Evolutionary conservation across 106 monocot species (phyloP), one percentile per base, ranked within the genome.

Genomic region (Posidonia australis): DNA sequence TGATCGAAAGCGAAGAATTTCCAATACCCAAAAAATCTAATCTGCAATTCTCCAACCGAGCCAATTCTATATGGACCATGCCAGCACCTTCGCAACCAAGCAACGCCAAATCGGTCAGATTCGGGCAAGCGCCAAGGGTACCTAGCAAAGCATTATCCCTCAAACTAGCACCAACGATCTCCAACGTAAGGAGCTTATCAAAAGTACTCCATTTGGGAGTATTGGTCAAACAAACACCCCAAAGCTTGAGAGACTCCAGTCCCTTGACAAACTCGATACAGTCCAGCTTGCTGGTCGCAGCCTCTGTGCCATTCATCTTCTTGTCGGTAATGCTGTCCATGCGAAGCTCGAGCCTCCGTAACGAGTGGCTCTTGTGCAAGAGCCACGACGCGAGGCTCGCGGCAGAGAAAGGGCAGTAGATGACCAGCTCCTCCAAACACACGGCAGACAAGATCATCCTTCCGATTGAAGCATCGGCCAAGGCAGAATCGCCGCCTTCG

Each of bases 391-490:
- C 61, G 10, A 99, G 85, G 22, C 63, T 58, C 0, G 85, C 0
- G 17, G 75, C 54, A 2, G 84, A 79, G 60, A 91, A 91, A 46
- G 98, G 87, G 41, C 98, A 91, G 73, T 91, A 88, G 43, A 99
- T 57, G 63, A 99, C 71, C 3, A 99, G 79, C 71, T 91, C 85
- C 66, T 88, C 72, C 1, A 99, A 65, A 5, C 64, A 65, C 10
- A 59, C 14, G 5, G 80, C 74, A 0, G 75, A 62, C 16, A 56
- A 43, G 66, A 99, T 41, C 83, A 99, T 87, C 14, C 79, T 78
- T 20, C 54, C 68, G 13, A 99, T 88, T 41, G 60, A 31, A 56
- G 69, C 67, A 51, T 91, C 85, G 0, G 86, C 69, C 0, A 61
- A 51, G 6, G 73, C 45, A 5, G 19, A 49, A 6, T 43, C 10